Conservation (phyloP, 2,329 filamentous ascomycete genomes). For the Nothophaeocryptopus gaeumannii region DNA sequence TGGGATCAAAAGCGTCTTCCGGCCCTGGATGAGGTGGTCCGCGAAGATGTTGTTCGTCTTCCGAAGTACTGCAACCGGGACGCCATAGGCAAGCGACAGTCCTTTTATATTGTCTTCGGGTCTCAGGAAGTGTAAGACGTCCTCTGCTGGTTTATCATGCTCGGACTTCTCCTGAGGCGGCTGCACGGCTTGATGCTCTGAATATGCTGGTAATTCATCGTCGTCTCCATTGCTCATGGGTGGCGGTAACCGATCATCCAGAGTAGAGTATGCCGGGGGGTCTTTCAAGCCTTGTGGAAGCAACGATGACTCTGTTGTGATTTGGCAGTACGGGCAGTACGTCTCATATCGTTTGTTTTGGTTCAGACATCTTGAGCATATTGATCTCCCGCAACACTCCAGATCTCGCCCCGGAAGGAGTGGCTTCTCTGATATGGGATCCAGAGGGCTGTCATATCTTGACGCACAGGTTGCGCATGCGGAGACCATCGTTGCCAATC, state of each 20-base stretch:
- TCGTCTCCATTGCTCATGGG: conserved; percentile 19
- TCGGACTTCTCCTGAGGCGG: conserved; percentile 34
- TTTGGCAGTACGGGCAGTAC: conserved; percentile 74
- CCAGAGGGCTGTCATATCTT: conserved; percentile 22
- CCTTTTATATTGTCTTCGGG: conserved; percentile 67
- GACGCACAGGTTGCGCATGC: conserved; percentile 36
- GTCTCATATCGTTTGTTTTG: conserved; percentile 66
- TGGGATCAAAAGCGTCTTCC: conserved; percentile 69
- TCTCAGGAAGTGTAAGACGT: conserved; percentile 72
- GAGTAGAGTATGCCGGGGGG: conserved; percentile 61
- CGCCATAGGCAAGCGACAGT: conserved; percentile 67
- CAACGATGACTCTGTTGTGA: conserved; percentile 59
- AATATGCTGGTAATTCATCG: conserved; percentile 47
- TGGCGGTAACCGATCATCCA: conserved; percentile 18
- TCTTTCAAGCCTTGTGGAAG: conserved; percentile 64
- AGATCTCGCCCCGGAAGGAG: conserved; percentile 59
- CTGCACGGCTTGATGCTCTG: conserved; percentile 30
- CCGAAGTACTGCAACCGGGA: conserved; percentile 62
- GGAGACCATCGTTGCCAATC: neutral
- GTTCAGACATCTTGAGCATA: conserved; percentile 69
- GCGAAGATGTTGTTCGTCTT: conserved; percentile 67
- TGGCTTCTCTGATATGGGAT: conserved; percentile 54
- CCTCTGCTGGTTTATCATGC: conserved; percentile 47
- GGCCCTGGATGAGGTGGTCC: conserved; percentile 67
- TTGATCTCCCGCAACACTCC: conserved; percentile 66